phyloP scores from a whole-genome alignment of 768 basidiomycete genomes.

The Neoboletus brunneissimus region DNA sequence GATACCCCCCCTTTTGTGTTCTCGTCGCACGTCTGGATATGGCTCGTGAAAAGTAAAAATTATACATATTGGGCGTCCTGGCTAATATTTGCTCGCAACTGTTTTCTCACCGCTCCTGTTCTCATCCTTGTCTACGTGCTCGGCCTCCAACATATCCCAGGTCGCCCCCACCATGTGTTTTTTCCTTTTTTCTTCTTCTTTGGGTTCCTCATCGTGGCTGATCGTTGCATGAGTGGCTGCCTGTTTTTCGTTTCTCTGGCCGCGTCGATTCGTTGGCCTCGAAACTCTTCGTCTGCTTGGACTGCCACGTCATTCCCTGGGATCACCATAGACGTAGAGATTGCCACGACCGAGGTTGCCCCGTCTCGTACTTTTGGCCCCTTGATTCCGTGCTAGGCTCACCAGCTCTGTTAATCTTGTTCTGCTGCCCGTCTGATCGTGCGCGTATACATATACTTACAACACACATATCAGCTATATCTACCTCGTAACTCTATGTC shows the following conservation, averaged over 20 bases:
- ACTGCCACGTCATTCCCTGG: conserved; percentile 9
- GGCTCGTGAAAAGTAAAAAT: conserved; percentile 33
- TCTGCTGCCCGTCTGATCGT: background rate
- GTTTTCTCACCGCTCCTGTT: conserved; percentile 11
- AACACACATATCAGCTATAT: conserved; percentile 18
- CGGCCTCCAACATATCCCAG: conserved; percentile 36
- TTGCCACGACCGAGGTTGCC: conserved; percentile 6
- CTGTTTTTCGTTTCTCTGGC: background rate
- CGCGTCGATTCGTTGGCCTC: conserved; percentile 1
- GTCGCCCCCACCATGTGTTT: conserved; percentile 15
- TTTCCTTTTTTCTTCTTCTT: background rate
- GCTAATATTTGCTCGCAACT: conserved; percentile 20
- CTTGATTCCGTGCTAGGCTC: conserved; percentile 1
- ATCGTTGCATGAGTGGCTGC: background rate
- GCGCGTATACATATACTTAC: conserved; percentile 23
- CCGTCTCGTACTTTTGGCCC: background rate
- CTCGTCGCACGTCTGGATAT: background rate
- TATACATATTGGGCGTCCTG: conserved; percentile 36
- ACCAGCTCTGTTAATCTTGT: conserved; percentile 23
- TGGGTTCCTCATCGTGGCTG: conserved; percentile 11
- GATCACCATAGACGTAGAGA: conserved; percentile 20
- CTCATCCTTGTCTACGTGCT: conserved; percentile 11
- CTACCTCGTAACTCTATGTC: conserved; percentile 27
- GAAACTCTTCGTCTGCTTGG: conserved; percentile 5
- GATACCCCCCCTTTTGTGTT: conserved; percentile 15